Conservation (phyloP, 176 grass and related monocot species). For the Hordeum vulgare region MorexV3_pseudomolecules_assembly NC_058520.1:500922042-500922541, state of each 20-base stretch:
- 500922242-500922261: neutral
- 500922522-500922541: neutral
- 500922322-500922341: neutral
- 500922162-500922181: too few species aligned
- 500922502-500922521: neutral
- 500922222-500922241: neutral
- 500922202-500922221: rapidly evolving
- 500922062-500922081: neutral
- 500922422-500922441: slow-evolving; percentile 8
- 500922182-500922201: neutral
- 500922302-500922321: slow-evolving; percentile 25
- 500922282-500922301: slow-evolving; percentile 14
- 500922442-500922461: neutral
- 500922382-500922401: neutral
- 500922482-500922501: too few species aligned
- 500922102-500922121: neutral
- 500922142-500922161: neutral
- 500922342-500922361: neutral
- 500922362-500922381: neutral
- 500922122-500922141: neutral
- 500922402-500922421: neutral
- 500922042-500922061: neutral
- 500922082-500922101: neutral
- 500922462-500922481: slow-evolving; percentile 5
- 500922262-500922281: too few species aligned